Base-by-base conservation (phyloP, 306 rosid genomes). In the Quercus ilex region DNA sequence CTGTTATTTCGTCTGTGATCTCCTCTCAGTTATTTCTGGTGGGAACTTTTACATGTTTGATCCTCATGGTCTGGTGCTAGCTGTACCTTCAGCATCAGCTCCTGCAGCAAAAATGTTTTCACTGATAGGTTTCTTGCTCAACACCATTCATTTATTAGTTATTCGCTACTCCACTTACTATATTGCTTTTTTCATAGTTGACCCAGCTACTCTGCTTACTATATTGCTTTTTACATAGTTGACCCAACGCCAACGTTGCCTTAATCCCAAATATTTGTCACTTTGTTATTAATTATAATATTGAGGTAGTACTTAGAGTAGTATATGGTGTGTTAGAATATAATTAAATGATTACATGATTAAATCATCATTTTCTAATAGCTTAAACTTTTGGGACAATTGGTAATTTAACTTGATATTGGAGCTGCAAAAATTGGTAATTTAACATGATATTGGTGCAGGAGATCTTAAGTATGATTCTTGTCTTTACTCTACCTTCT, bases 31-130 rank as follows among this genome's bases (percentile, higher is more conserved):
- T 46, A 69, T 94, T 78, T 89, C 97, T 85, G 95, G 91, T 85
- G 97, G 94, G 78, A 86, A 86, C 86, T 94, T 91, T 77, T 94
- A 94, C 87, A 84, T 92, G 85, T 94, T 94, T 86, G 99, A 94
- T 84, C 99, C 99, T 78, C 86, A 77, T 73, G 99, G 99, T 67
- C 79, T 82, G 81, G 96, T 86, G 43, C 96, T 92, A 71, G 79
- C 97, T 82, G 83, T 89, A 75, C 88, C 93, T 75, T 88, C 93
- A 80, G 81, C 88, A 64, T 83, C 79, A 79, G 77, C 92, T 75
- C 97, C 98, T 43, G 84, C 89, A 55, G 97, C 95, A 38, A 94
- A 92, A 87, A 88, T 91, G 91, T 94, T 94, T 84, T 82, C 93
- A 71, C 86, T 94, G 92, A 83, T 70, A 81, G 99, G 99, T 94